These are phyloP conservation scores for Zelopaecilomyces penicillatus DNA, from an alignment of 2,329 filamentous ascomycete genomes.

Conservation along the genomic window DNA sequence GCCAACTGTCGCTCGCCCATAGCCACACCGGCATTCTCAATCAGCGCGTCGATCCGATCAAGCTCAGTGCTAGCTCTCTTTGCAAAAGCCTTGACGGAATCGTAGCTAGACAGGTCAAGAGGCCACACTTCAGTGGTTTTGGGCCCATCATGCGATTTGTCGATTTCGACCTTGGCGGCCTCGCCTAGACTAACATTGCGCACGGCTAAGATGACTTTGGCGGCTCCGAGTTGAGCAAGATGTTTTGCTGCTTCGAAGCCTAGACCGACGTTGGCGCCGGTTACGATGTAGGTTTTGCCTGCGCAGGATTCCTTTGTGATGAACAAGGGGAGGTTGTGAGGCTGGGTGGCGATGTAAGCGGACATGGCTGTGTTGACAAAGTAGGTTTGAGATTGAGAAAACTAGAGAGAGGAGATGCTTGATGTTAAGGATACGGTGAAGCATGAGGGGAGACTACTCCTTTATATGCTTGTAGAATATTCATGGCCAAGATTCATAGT, in stretches of 20 bases:
- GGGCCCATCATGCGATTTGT: constrained; percentile 17
- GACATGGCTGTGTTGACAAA: too few relatives aligned
- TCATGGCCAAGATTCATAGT: too few relatives aligned
- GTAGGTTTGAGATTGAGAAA: too few relatives aligned
- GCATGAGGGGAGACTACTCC: too few relatives aligned
- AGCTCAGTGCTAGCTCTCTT: constrained; percentile 17
- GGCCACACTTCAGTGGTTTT: constrained; percentile 33
- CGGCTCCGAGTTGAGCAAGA: constrained; percentile 29
- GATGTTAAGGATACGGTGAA: too few relatives aligned
- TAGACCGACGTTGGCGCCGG: constrained; percentile 33
- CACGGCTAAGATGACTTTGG: constrained; percentile 34
- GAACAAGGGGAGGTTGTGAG: constrained; percentile 1
- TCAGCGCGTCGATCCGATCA: constrained; percentile 32
- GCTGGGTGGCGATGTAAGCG: neutral
- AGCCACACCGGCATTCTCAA: constrained; percentile 31
- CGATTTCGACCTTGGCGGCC: constrained; percentile 29
- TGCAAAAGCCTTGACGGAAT: constrained; percentile 27
- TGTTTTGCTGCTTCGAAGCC: constrained; percentile 35
- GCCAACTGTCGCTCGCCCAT: constrained; percentile 12
- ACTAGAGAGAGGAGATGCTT: too few relatives aligned
- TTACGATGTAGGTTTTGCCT: constrained; percentile 25
- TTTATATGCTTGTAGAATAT: too few relatives aligned
- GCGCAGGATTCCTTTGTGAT: constrained; percentile 1
- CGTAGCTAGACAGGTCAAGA: constrained; percentile 34
- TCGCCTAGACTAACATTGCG: constrained; percentile 32